phyloP scores from a whole-genome alignment of 805 yeast species.

The Candida hispaniensis region DNA sequence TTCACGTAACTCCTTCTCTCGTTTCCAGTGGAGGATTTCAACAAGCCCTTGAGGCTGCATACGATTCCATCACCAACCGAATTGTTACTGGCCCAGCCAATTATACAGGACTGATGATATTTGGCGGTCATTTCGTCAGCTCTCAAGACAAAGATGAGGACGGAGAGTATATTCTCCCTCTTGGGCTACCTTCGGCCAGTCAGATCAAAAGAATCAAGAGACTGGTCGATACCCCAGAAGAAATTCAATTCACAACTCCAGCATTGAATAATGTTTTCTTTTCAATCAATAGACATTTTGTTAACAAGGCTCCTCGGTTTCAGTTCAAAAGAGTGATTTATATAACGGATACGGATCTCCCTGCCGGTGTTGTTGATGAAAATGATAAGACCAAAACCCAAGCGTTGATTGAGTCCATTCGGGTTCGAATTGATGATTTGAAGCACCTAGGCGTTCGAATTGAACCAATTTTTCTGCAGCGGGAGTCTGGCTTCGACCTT shows the following conservation, averaged over 20 bases:
- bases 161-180: conserved; percentile 31
- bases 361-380: conserved; percentile 37
- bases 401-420: too few relatives aligned
- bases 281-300: conserved; percentile 46
- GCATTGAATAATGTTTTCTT: conserved; percentile 39
- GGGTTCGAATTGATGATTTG: conserved; percentile 47
- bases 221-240: conserved; percentile 20
- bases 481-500: conserved; percentile 34
- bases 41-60: conserved; percentile 40
- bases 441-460: conserved; percentile 44
- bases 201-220: conserved; percentile 18
- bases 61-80: conserved; percentile 53
- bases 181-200: conserved; percentile 21
- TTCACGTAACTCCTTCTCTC: conserved; percentile 27
- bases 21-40: conserved; percentile 18
- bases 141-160: conserved; percentile 36
- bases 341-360: conserved; percentile 67
- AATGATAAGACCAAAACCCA: conserved; percentile 42
- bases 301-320: conserved; percentile 33
- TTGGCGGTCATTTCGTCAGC: conserved; percentile 26
- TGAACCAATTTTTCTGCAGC: conserved; percentile 51
- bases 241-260: conserved; percentile 18
- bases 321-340: conserved; percentile 52
- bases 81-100: conserved; percentile 56
- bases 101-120: conserved; percentile 63